Conservation (phyloP, 345 rosid species). For the Pistacia atlantica region DNA sequence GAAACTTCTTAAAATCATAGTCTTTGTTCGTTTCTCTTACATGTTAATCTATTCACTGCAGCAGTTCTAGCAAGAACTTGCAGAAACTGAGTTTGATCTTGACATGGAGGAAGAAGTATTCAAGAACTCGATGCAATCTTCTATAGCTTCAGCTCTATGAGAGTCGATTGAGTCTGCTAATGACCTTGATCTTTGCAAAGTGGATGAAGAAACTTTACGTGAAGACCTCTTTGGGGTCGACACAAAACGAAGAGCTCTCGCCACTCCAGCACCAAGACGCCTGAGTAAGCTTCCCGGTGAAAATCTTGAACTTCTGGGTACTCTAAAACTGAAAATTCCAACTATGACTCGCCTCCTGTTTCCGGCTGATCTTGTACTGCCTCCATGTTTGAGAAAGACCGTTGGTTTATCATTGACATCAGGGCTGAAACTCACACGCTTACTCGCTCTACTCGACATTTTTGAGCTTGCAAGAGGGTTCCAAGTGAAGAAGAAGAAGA, state of each 20-base stretch:
- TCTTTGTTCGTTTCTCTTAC: background rate
- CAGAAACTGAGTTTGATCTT: conserved; percentile 69
- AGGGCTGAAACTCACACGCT: conserved; percentile 71
- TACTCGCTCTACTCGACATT: conserved; percentile 67
- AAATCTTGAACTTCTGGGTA: conserved; percentile 33
- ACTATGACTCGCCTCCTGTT: conserved; percentile 40
- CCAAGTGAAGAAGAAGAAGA: background rate
- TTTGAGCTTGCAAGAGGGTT: background rate
- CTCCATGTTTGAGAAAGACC: conserved; percentile 43
- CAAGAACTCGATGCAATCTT: conserved; percentile 90
- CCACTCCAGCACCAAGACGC: conserved; percentile 58
- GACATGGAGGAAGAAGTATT: conserved; percentile 75
- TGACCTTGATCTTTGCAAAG: conserved; percentile 68
- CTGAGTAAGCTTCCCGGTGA: conserved; percentile 52
- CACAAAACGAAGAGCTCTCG: conserved; percentile 50
- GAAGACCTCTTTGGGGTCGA: conserved; percentile 49
- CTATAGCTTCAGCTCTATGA: conserved; percentile 82
- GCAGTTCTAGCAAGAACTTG: conserved; percentile 42
- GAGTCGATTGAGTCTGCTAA: conserved; percentile 71
- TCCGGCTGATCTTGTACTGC: conserved; percentile 26
- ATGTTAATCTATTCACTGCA: background rate
- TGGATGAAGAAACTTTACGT: conserved; percentile 45
- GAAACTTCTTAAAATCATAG: background rate
- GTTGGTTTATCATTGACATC: conserved; percentile 46
- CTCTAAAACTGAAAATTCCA: conserved; percentile 51